Evolutionary conservation across 768 basidiomycete genomes (phyloP), one percentile per base, ranked within the genome.

Genomic region (Paxillus involutus): DNA sequence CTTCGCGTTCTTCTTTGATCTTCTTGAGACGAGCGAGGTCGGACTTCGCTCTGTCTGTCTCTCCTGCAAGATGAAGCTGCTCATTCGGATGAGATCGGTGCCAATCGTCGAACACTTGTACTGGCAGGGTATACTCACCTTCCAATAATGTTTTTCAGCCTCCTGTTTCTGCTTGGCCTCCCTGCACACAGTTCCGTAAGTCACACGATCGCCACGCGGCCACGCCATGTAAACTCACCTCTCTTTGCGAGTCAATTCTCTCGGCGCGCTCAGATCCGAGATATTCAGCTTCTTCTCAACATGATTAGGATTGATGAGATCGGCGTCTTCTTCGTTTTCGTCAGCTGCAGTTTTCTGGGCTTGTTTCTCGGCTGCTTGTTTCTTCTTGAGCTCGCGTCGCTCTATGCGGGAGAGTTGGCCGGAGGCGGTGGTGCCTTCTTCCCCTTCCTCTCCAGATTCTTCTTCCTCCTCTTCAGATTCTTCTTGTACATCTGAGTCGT

Each of bases 131-230:
- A 11, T 13, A 58, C 75, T 1, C 26, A 90, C 88, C 82, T 95
- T 92, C 86, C 86, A 86, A 69, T 96, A 96, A 24, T 81, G 77
- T 26, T 93, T 91, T 66, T 91, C 83, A 2, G 93, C 91, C 1
- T 94, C 93, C 63, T 89, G 80, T 75, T 94, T 94, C 72, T 95
- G 93, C 67, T 94, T 94, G 65, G 85, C 86, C 66, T 97, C 95
- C 59, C 94, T 94, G n/a, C n/a, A 24, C 8, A 44, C 14, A n/a
- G 39, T 35, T 6, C 42, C 9, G 16, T 36, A 14, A 35, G 36
- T 14, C 24, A 32, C 21, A 26, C 13, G 0, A 48, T 13, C 12
- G 49, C 59, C 26, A 53, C 41, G 44, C 17, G 30, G 53, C 37
- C 12, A 48, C 43, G 24, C 4, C 29, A 36, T 44, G 29, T 1